Evolutionary conservation across 768 basidiomycete species (phyloP).

Genomic region (Flagelloscypha sp.): DNA sequence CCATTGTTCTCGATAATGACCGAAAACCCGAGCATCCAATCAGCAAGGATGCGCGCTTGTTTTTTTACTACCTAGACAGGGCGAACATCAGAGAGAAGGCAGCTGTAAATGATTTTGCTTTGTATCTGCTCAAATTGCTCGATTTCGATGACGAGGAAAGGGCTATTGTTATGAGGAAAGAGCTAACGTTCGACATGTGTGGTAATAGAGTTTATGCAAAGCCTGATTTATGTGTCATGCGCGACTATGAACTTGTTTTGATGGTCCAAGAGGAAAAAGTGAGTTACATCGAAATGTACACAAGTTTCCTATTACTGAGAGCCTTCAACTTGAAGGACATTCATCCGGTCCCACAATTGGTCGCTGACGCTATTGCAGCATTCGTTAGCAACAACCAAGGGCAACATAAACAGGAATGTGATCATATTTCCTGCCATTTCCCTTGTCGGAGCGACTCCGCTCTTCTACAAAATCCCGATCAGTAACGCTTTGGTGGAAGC

Average conservation of each 20-base stretch:
- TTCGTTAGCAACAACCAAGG: slow-evolving; percentile 19
- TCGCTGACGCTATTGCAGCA: slow-evolving; percentile 25
- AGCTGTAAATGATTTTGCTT: slow-evolving; percentile 22
- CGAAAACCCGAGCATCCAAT: no score
- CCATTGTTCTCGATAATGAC: background rate
- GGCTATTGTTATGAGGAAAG: slow-evolving; percentile 13
- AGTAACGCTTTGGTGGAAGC: slow-evolving; percentile 19
- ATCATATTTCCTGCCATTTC: slow-evolving; percentile 27
- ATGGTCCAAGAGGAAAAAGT: slow-evolving; percentile 20
- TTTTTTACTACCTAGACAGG: background rate
- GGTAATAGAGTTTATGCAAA: slow-evolving; percentile 17
- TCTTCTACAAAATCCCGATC: slow-evolving; percentile 27
- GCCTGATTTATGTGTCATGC: slow-evolving; percentile 24
- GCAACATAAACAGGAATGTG: slow-evolving; percentile 4
- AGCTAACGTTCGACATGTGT: slow-evolving; percentile 21
- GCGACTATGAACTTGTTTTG: slow-evolving; percentile 16
- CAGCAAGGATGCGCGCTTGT: slow-evolving; percentile 1
- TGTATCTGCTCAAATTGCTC: slow-evolving; percentile 16
- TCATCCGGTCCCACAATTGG: slow-evolving; percentile 23
- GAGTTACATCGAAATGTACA: background rate
- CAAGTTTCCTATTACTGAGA: background rate
- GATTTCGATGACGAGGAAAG: slow-evolving; percentile 16
- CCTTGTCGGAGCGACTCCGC: slow-evolving; percentile 25
- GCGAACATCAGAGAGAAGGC: slow-evolving; percentile 3
- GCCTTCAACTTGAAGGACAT: background rate